Conservation (phyloP, 2,329 filamentous ascomycete genomes). For the Aspergillus versicolor region DNA sequence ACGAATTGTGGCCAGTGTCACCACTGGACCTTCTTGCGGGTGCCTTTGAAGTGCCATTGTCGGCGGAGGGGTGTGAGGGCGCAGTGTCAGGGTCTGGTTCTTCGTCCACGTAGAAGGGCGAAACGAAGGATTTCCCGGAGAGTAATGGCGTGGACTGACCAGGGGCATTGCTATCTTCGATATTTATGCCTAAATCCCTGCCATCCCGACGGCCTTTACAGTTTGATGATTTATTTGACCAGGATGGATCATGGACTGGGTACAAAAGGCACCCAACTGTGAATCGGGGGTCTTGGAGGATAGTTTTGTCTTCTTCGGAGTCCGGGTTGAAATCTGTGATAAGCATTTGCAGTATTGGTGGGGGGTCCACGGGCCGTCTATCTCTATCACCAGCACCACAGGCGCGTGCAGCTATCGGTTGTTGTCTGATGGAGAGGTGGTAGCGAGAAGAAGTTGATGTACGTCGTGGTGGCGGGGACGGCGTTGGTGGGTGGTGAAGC, state of each 20-base stretch:
- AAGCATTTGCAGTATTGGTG: conserved; percentile 48
- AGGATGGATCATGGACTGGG: conserved; percentile 26
- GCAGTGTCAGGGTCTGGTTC: conserved; percentile 46
- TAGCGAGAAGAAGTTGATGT: conserved; percentile 31
- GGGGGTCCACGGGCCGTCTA: conserved; percentile 47
- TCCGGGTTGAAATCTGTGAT: conserved; percentile 44
- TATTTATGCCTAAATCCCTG: conserved; percentile 5
- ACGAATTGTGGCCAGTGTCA: conserved; percentile 3
- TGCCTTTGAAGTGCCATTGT: conserved; percentile 11
- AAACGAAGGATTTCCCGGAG: conserved; percentile 42
- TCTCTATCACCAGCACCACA: conserved; percentile 49
- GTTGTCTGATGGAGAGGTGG: conserved; percentile 46
- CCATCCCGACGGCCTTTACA: not conserved
- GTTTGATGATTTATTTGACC: not conserved
- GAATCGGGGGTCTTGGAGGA: conserved; percentile 41
- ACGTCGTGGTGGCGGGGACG: conserved; percentile 24
- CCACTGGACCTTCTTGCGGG: conserved; percentile 5
- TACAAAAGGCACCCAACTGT: conserved; percentile 47
- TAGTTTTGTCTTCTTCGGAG: conserved; percentile 36
- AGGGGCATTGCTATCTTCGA: conserved; percentile 19
- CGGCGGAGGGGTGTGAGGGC: conserved; percentile 35
- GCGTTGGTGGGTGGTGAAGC: conserved; percentile 30
- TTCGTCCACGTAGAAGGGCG: conserved; percentile 42
- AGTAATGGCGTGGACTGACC: conserved; percentile 31
- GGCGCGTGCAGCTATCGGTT: conserved; percentile 47